phyloP scores from a whole-genome alignment of 2,329 filamentous ascomycete species.

The Colletotrichum eleusines region DNA sequence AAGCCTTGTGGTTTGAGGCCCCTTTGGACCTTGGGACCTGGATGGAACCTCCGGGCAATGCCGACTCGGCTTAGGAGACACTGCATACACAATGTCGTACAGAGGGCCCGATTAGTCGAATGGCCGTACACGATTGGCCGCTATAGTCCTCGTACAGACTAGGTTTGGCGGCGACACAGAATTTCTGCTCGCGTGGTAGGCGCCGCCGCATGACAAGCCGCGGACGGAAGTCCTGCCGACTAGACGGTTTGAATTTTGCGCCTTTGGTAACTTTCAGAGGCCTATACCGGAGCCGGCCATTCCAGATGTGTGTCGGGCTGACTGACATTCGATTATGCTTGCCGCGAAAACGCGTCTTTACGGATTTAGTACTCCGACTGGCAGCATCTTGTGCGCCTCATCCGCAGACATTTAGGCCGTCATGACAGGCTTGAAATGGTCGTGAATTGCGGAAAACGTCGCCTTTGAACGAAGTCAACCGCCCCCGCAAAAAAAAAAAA shows the following conservation, averaged over 20 bases:
- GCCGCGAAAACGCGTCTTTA: not conserved
- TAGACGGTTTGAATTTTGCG: not conserved
- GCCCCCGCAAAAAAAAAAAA: too few relatives aligned
- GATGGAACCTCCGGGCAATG: constrained; percentile 4
- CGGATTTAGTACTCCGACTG: not conserved
- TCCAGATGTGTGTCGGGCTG: not conserved
- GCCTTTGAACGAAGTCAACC: not conserved
- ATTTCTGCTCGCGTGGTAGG: not conserved
- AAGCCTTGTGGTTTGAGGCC: not conserved
- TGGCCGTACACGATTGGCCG: not conserved
- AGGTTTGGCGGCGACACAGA: not conserved
- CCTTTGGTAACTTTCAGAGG: not conserved
- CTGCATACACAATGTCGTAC: not conserved
- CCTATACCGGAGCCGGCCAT: not conserved
- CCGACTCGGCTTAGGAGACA: not conserved
- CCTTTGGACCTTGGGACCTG: not conserved
- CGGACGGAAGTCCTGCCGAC: not conserved
- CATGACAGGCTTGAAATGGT: not conserved
- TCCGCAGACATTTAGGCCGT: not conserved
- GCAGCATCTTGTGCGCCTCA: not conserved
- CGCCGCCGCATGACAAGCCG: not conserved
- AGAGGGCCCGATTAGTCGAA: not conserved
- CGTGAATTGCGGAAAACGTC: not conserved
- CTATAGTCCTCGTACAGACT: not conserved
- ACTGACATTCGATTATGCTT: not conserved